Base-by-base conservation (phyloP, 2,329 filamentous ascomycete genomes). In the Aspergillus neoniger region DNA sequence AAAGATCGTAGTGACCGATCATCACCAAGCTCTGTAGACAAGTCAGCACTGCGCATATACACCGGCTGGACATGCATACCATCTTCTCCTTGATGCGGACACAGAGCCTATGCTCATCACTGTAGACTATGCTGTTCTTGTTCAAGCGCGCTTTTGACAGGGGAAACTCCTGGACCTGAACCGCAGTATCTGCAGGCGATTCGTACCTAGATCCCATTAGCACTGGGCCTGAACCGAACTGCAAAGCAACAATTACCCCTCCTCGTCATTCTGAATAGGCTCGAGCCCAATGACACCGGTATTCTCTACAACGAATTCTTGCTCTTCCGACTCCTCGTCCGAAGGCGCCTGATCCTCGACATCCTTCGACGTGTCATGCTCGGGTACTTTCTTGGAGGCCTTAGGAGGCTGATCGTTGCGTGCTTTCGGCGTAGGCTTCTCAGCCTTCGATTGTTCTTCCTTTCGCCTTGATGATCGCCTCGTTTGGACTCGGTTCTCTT, bases 1-100 rank as follows among this genome's bases (percentile, higher is more conserved):
- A 80, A n/a, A 88, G 69, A 59, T 85, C 80, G 67, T 85, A 88
- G 47, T 82, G 79, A 12, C 86, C 86, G n/a, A 80, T 53, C 5
- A 81, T 54, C 7, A 75, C 74, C 28, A 73, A 80, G 39, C 74
- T 80, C 79, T 80, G 62, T 14, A 21, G 30, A 15, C 19, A 14
- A 9, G 48, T 74, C 50, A 75, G 70, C 58, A 59, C 30, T 2
- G 17, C 50, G 14, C 14, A 38, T 28, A 39, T n/a, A 12, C 10
- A 5, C 3, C 6, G 5, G 23, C 14, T 3, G 17, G n/a, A 12
- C 15, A 15, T 14, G 51, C 58, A 28, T 74, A 78, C 77, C 70
- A 70, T 74, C 59, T 75, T 77, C 60, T 78, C 71, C 58, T 70
- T 75, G 15, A 79, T 71, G 32, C 75, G 75, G 49, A 79, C 67